Percentiles rank a stretch among this genome's conserved stretches.
phyloP scores from a whole-genome alignment of 164 flowering plant species.

The Sextonia rubra region DNA sequence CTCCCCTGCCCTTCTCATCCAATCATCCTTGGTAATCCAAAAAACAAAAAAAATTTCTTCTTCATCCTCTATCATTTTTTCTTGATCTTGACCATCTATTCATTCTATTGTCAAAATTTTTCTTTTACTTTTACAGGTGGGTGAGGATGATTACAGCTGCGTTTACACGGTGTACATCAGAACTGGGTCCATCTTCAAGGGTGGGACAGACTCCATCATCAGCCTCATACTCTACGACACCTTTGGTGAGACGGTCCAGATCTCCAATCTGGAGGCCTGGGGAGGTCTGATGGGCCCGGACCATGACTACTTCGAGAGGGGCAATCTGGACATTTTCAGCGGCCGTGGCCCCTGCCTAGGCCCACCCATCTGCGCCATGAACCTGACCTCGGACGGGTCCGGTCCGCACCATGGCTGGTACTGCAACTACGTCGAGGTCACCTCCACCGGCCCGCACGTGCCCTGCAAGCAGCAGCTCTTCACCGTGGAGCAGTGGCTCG shows the following conservation, averaged over 20 bases:
- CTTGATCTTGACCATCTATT: background rate
- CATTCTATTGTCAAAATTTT: too few species aligned
- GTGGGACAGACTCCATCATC: conserved; percentile 80
- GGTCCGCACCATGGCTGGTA: conserved; percentile 83
- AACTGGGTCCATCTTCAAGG: conserved; percentile 69
- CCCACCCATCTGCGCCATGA: conserved; percentile 54
- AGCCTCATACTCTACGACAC: conserved; percentile 36
- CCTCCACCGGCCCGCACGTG: conserved; percentile 58
- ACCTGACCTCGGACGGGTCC: conserved; percentile 74
- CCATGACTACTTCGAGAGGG: conserved; percentile 80
- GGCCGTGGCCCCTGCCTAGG: conserved; percentile 54
- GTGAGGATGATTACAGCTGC: conserved; percentile 35
- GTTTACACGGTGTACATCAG: conserved; percentile 82
- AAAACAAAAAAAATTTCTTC: background rate
- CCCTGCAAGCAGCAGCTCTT: conserved; percentile 50
- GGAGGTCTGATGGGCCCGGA: conserved; percentile 76
- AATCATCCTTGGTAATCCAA: too few species aligned
- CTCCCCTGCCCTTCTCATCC: conserved; percentile 8
- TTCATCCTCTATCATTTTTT: background rate
- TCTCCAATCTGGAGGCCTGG: conserved; percentile 61
- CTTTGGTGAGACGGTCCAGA: conserved; percentile 27
- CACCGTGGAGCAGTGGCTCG: conserved; percentile 84
- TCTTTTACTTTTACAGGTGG: background rate
- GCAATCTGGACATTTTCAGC: conserved; percentile 82
- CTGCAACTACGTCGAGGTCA: conserved; percentile 78